These are phyloP conservation scores for Zygoascus tannicola DNA, from an alignment of 805 yeast genomes.

Conservation along the genomic window DNA sequence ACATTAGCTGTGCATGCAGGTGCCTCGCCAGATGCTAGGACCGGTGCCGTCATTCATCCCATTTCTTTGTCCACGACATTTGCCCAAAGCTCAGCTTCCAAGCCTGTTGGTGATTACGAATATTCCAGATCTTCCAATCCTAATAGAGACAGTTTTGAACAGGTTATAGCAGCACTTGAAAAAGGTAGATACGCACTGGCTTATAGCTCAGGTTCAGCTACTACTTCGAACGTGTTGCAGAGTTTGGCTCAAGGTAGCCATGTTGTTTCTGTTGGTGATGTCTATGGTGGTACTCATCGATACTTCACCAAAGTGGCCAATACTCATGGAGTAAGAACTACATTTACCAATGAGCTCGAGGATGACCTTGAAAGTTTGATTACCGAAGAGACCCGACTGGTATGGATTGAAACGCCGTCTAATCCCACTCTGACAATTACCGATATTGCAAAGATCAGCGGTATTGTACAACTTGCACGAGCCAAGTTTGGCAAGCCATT, in stretches of 20 bases:
- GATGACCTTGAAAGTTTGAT: constrained; percentile 48
- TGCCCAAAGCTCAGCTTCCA: constrained; percentile 69
- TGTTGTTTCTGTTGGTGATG: constrained; percentile 73
- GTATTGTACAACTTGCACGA: constrained; percentile 41
- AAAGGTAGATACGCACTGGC: constrained; percentile 60
- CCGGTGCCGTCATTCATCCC: constrained; percentile 84
- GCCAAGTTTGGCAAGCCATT: constrained; percentile 37
- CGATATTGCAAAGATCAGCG: constrained; percentile 56
- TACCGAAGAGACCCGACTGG: constrained; percentile 56
- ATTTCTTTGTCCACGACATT: constrained; percentile 78
- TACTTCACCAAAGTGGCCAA: constrained; percentile 79
- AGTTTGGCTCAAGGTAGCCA: constrained; percentile 63
- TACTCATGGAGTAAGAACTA: constrained; percentile 63
- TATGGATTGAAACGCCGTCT: constrained; percentile 85
- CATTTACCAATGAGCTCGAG: constrained; percentile 58
- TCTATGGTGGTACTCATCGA: constrained; percentile 87
- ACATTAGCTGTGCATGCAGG: constrained; percentile 84
- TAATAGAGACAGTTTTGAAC: constrained; percentile 73
- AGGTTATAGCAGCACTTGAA: constrained; percentile 70
- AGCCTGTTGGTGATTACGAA: constrained; percentile 71
- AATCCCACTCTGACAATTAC: constrained; percentile 80
- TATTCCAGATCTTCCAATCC: constrained; percentile 83
- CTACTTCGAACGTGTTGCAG: constrained; percentile 70
- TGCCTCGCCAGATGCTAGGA: constrained; percentile 54
- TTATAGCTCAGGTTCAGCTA: constrained; percentile 77